Percentiles rank a stretch among this genome's conserved stretches.
Conservation (phyloP, 2,329 filamentous ascomycete species). For the Xylariaceae sp. region DNA sequence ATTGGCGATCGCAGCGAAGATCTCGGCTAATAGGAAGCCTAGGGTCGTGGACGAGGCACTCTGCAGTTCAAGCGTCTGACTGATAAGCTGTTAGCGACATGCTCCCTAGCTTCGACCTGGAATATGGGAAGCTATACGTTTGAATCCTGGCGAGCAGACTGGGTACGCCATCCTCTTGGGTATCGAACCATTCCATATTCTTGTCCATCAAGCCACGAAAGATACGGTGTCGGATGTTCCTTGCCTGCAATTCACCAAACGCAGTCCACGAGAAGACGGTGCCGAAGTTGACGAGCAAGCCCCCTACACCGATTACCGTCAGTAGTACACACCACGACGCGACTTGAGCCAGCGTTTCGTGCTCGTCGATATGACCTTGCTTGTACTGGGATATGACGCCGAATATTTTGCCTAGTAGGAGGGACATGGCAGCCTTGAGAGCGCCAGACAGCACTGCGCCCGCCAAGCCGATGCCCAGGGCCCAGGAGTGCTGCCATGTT, state of each 20-base stretch:
- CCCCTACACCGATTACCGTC: conserved; percentile 55
- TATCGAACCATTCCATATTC: conserved; percentile 79
- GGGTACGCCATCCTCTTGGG: conserved; percentile 62
- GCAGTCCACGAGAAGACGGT: conserved; percentile 68
- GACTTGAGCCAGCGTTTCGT: conserved; percentile 51
- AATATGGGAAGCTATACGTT: conserved; percentile 49
- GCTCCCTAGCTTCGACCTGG: neutral
- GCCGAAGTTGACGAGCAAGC: conserved; percentile 61
- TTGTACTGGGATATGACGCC: conserved; percentile 64
- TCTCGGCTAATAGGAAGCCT: conserved; percentile 61
- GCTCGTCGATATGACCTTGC: conserved; percentile 43
- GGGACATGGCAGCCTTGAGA: conserved; percentile 58
- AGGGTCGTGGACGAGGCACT: conserved; percentile 73
- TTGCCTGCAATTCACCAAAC: conserved; percentile 78
- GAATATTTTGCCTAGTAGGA: conserved; percentile 72
- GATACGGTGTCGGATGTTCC: conserved; percentile 55
- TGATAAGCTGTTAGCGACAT: conserved; percentile 36
- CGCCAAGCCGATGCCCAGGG: conserved; percentile 50
- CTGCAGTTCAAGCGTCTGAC: conserved; percentile 78
- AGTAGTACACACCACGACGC: conserved; percentile 59
- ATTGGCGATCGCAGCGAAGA: conserved; percentile 59
- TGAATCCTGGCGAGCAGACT: conserved; percentile 68
- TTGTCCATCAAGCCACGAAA: conserved; percentile 66
- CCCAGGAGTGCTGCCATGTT: conserved; percentile 50
- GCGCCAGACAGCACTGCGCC: conserved; percentile 56